phyloP scores from a whole-genome alignment of 208 protist species.

The Balamuthia mandrillaris region DNA sequence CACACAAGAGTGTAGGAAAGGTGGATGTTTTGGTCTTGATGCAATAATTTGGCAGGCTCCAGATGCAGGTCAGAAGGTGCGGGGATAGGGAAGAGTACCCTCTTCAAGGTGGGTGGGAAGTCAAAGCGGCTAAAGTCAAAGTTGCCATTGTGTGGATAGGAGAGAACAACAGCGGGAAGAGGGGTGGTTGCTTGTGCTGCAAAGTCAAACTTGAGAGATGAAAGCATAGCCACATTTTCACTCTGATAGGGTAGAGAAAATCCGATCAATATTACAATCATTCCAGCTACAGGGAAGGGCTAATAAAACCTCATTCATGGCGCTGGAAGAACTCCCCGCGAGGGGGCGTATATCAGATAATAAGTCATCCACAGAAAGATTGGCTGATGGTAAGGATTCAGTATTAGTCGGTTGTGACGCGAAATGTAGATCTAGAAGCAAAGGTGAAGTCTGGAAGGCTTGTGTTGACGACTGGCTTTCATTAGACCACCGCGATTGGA shows the following conservation, averaged over 20 bases:
- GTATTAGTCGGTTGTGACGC: too few relatives aligned
- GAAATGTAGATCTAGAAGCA: too few relatives aligned
- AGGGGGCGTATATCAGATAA: not conserved
- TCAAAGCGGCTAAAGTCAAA: constrained; percentile 24
- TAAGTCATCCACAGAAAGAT: not conserved
- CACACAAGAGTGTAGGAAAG: not conserved
- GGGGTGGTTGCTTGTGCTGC: not conserved
- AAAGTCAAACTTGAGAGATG: not conserved
- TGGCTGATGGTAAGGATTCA: too few relatives aligned
- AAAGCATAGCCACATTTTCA: not conserved
- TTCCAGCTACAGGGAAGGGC: not conserved
- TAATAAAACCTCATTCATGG: not conserved
- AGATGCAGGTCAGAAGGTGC: not conserved
- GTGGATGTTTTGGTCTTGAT: not conserved
- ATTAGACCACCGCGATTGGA: too few relatives aligned
- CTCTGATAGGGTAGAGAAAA: not conserved
- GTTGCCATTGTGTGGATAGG: constrained; percentile 9
- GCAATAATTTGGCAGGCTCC: not conserved
- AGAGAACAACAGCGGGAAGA: not conserved
- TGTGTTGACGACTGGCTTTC: too few relatives aligned
- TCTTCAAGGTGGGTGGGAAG: not conserved
- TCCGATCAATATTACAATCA: not conserved
- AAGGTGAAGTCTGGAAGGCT: too few relatives aligned
- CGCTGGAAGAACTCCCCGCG: not conserved
- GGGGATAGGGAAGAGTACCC: not conserved